These are phyloP conservation scores for Neonectria punicea DNA, from an alignment of 2,329 filamentous ascomycete genomes.

Conservation along the genomic window DNA sequence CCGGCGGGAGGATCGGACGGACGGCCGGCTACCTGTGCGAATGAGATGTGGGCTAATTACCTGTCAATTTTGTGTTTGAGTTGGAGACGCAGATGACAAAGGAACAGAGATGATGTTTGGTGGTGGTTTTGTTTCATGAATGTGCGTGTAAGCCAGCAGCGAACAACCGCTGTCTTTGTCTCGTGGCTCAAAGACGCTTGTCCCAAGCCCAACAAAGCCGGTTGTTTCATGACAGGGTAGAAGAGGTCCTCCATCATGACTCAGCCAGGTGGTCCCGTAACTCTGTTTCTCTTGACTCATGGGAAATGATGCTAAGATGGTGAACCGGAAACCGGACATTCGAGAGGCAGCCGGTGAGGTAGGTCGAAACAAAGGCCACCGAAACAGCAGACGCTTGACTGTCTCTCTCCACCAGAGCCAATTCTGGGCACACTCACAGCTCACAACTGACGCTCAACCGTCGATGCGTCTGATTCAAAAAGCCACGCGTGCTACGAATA, in stretches of 20 bases:
- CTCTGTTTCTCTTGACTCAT: neutral
- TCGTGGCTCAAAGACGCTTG: neutral
- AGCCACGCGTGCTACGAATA: neutral
- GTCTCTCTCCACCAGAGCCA: neutral
- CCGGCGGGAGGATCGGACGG: conserved; percentile 22
- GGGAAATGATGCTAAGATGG: neutral
- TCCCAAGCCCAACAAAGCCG: neutral
- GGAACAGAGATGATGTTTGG: neutral
- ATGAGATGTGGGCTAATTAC: neutral
- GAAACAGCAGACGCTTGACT: conserved; percentile 1
- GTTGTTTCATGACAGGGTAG: neutral
- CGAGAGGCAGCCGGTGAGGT: neutral
- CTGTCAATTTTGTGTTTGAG: neutral
- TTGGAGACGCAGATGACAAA: neutral
- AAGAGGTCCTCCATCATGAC: neutral
- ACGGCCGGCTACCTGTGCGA: conserved; percentile 2
- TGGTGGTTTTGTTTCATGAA: neutral
- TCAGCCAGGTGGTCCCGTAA: too few species aligned
- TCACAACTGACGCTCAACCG: neutral
- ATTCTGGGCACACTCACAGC: neutral
- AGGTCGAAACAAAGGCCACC: neutral
- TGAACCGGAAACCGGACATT: neutral
- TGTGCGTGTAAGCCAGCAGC: neutral
- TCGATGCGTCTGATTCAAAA: neutral
- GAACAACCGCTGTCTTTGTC: neutral